phyloP scores from a whole-genome alignment of 495 filamentous ascomycete species.

The Tuber indicum region DNA sequence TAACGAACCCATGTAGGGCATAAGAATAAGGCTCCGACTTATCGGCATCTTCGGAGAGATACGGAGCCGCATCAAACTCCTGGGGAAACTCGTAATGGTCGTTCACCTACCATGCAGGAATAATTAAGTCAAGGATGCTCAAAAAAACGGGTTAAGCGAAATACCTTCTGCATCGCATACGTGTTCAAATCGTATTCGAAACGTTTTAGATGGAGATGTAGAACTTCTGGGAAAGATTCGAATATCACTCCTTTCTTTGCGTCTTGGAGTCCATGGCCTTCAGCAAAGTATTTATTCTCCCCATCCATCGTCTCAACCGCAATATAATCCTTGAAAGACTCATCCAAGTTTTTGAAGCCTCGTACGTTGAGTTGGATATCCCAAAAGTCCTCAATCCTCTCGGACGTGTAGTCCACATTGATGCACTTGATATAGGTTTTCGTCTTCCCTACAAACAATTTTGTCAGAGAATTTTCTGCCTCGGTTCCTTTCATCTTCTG shows the following conservation, averaged over 20 bases:
- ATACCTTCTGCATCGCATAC: slow-evolving; percentile 88
- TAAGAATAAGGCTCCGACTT: slow-evolving; percentile 83
- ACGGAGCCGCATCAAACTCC: slow-evolving; percentile 80
- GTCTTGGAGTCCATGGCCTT: slow-evolving; percentile 86
- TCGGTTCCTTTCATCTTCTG: slow-evolving; percentile 96
- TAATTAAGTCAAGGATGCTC: neutral
- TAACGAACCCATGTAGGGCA: slow-evolving; percentile 65
- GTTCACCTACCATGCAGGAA: slow-evolving; percentile 56
- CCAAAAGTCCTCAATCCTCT: slow-evolving; percentile 94
- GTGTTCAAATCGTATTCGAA: slow-evolving; percentile 96
- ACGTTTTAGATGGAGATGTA: slow-evolving; percentile 93
- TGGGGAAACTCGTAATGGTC: slow-evolving; percentile 97
- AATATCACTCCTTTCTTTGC: slow-evolving; percentile 98
- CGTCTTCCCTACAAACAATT: slow-evolving; percentile 90
- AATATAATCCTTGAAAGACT: slow-evolving; percentile 94
- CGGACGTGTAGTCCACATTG: slow-evolving; percentile 94
- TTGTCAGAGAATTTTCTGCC: slow-evolving; percentile 82
- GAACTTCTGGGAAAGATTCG: slow-evolving; percentile 85
- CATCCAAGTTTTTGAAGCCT: slow-evolving; percentile 83
- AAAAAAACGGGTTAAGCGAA: neutral
- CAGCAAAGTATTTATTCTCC: slow-evolving; percentile 95
- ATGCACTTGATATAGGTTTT: slow-evolving; percentile 99
- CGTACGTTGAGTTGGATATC: slow-evolving; percentile 96
- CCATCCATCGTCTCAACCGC: slow-evolving; percentile 94
- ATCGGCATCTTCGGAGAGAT: slow-evolving; percentile 80